Base-by-base conservation (phyloP, 2,329 filamentous ascomycete genomes). In the Colletotrichum sidae region DNA sequence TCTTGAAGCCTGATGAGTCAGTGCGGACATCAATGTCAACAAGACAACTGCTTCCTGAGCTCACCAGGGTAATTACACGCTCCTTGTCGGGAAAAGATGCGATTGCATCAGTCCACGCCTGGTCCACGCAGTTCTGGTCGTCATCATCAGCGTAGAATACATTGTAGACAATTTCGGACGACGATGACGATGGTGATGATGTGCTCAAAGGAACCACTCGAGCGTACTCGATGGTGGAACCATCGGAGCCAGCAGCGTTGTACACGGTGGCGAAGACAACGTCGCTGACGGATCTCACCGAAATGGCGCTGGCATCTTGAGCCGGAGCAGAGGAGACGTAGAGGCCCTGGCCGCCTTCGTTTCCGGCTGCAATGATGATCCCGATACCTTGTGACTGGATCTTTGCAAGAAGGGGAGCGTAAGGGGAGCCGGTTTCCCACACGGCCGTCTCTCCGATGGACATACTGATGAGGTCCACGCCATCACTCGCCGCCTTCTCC, bases 381-480 rank as follows among this genome's bases (percentile, higher is more conserved):
- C 50, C 61, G n/a, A 65, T 65, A 10, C 61, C 61, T 15, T 60
- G 61, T 3, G 61, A 50, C 17, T 65, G 55, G 33, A 65, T 65
- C 38, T 60, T 60, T 6, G 56, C 57, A 25, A 60, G 41, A 35
- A 65, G 13, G 13, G 61, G 51, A 12, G 17, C 25, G n/a, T 60
- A 65, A 10, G 56, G 61, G 11, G 56, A 60, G 6, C 61, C 61
- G 5, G 37, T 33, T 12, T 65, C 61, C 61, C 61, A 65, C 11
- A 60, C 38, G 25, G 56, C 37, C 1, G 61, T 65, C 13, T 51
- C 56, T 9, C 61, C 61, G 25, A 65, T 60, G 4, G 61, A 65
- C 61, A 65, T 61, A 39, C 50, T 61, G 35, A 65, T 65, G 33
- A 65, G 44, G 13, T 65, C 56, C 42, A 65, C 61, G 2, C 56